Evolutionary conservation across 2,329 filamentous ascomycete species (phyloP), one percentile per base, ranked within the genome.

Genomic region (Fusarium sororula): DNA sequence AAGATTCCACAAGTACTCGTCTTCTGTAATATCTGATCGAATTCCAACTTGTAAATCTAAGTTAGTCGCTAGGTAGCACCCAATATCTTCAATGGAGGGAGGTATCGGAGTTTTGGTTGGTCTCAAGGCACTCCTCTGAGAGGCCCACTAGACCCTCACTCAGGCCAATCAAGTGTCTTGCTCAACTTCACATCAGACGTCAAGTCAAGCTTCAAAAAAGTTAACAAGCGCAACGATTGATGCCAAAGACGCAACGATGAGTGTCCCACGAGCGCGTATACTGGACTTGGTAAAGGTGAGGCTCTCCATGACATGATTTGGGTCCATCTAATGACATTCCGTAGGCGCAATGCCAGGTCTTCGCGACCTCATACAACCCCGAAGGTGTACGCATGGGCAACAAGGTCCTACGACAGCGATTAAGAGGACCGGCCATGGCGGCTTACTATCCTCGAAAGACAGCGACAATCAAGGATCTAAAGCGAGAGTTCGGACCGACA

Each of bases 341-440:
- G 47, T 78, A 98, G 95, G 89, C 90, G 80, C 95, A 95, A 92
- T 98, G 94, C 88, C 90, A 92, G 82, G 90, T 98, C 85, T 99
- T 98, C 87, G 92, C 92, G 79, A 94, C 93, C 57, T 95, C 92
- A 60, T 98, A 91, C 87, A 99, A 99, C 84, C 96, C 96, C 32
- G 88, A 94, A 63, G 87, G 91, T 76, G 83, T 93, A 70, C 94
- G 96, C 71, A 90, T 94, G 77, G 96, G 96, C 80, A 98, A 96
- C 86, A 97, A 96, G 84, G 88, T 99, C 81, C 88, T 99, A 68
- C 94, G 95, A 80, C 93, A 98, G 83, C 91, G 95, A 80, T 87
- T 98, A 72, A 91, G 90, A 80, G 96, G 96, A n/a, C 94, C 95
- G 37, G 85, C 93, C 1, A 85, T 98, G 74, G 93, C 92, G 44